These are phyloP conservation scores for Scedosporium dehoogii DNA, from an alignment of 2,329 filamentous ascomycete genomes.

Conservation along the genomic window DNA sequence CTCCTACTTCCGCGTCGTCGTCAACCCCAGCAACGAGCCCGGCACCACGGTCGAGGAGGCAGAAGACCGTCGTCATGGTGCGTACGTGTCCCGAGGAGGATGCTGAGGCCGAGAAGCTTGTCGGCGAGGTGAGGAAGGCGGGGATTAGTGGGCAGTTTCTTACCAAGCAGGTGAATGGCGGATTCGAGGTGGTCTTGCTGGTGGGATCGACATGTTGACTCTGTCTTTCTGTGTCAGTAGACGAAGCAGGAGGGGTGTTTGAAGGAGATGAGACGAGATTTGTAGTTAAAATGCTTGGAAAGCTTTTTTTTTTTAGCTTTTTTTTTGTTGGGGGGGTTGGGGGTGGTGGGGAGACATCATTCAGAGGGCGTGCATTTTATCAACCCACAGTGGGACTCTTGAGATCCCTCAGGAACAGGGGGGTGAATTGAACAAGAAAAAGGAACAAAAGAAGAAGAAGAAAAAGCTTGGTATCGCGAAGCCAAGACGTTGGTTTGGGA, in stretches of 20 bases:
- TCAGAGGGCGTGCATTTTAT: no score
- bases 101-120: slow-evolving; percentile 1
- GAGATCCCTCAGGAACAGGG: no score
- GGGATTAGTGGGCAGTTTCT: slow-evolving; percentile 12
- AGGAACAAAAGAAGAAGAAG: no score
- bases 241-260: no score
- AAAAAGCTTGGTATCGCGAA: no score
- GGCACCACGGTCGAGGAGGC: slow-evolving; percentile 9
- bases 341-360: no score
- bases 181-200: slow-evolving; percentile 13
- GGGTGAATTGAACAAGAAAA: no score
- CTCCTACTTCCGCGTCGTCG: slow-evolving; percentile 18
- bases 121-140: slow-evolving; percentile 3
- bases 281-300: neutral
- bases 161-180: slow-evolving; percentile 12
- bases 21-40: slow-evolving; percentile 22
- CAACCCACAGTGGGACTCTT: no score
- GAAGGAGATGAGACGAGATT: neutral
- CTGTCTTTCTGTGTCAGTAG: neutral
- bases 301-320: no score
- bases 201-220: slow-evolving; percentile 9
- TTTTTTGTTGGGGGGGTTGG: no score
- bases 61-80: slow-evolving; percentile 12
- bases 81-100: slow-evolving; percentile 7
- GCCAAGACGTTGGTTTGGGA: no score